Evolutionary conservation across 2,329 filamentous ascomycete genomes (phyloP).

Genomic region (Zarea fungicola): DNA sequence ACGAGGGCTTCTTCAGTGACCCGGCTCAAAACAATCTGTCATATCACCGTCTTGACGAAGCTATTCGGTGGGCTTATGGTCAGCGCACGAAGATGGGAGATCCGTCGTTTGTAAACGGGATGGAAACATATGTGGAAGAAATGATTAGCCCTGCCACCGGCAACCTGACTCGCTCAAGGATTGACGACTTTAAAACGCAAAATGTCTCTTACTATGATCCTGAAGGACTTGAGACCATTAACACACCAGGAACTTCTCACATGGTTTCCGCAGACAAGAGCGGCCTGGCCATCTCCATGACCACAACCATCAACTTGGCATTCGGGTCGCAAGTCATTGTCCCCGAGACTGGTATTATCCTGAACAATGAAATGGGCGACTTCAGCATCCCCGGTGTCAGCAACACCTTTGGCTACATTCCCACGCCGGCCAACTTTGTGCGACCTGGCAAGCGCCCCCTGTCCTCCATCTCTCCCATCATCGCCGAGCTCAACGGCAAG

Average conservation of each 20-base stretch:
- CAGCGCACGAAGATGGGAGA: constrained; percentile 70
- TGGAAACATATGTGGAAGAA: constrained; percentile 56
- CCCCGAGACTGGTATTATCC: constrained; percentile 75
- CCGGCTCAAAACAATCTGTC: constrained; percentile 52
- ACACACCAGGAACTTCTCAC: constrained; percentile 65
- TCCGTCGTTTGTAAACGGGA: constrained; percentile 59
- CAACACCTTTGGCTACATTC: constrained; percentile 75
- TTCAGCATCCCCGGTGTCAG: constrained; percentile 68
- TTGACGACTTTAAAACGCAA: constrained; percentile 35
- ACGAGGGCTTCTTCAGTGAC: constrained; percentile 58
- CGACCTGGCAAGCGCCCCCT: constrained; percentile 72
- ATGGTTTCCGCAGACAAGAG: constrained; percentile 61
- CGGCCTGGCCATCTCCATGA: constrained; percentile 69
- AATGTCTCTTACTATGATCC: constrained; percentile 41
- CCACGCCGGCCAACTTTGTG: constrained; percentile 69
- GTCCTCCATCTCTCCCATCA: constrained; percentile 70
- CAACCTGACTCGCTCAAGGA: constrained; percentile 43
- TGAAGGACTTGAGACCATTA: constrained; percentile 38
- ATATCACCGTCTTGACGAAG: constrained; percentile 74
- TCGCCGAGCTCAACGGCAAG: constrained; percentile 61
- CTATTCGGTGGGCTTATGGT: constrained; percentile 77
- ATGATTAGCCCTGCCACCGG: constrained; percentile 58
- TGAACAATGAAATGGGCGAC: constrained; percentile 61
- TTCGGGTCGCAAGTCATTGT: constrained; percentile 74
- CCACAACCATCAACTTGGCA: constrained; percentile 74